Percentiles rank a stretch among this genome's conserved stretches.
phyloP scores from a whole-genome alignment of 345 rosid species.

The Erysimum cheiranthoides region DNA sequence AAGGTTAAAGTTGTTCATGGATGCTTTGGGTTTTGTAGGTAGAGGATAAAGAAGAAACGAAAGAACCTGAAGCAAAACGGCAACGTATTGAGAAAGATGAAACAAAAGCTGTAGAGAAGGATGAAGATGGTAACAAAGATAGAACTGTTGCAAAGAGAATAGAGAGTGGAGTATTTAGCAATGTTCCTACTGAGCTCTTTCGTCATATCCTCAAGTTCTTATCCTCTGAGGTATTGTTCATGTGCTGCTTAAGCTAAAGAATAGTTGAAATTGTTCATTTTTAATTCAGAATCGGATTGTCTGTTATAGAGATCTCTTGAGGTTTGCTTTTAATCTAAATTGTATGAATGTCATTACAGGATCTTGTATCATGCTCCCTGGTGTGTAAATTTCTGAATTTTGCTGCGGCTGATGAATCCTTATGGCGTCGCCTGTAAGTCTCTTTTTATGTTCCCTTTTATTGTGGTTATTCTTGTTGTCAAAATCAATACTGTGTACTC shows the following conservation, averaged over 20 bases:
- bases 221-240: constrained; percentile 76
- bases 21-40: constrained; percentile 44
- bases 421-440: constrained; percentile 95
- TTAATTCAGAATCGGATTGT: background rate
- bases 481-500: constrained; percentile 8
- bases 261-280: background rate
- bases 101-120: constrained; percentile 30
- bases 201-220: constrained; percentile 87
- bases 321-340: background rate
- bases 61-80: constrained; percentile 60
- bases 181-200: constrained; percentile 81
- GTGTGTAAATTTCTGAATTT: constrained; percentile 74
- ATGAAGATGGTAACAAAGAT: constrained; percentile 25
- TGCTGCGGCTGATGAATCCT: constrained; percentile 88
- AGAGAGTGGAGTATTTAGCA: constrained; percentile 72
- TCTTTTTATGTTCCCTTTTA: background rate
- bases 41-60: constrained; percentile 37
- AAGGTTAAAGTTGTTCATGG: constrained; percentile 18
- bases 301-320: background rate
- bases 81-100: constrained; percentile 45
- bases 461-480: background rate
- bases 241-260: constrained; percentile 4
- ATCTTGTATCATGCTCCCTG: constrained; percentile 83
- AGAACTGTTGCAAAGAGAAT: constrained; percentile 50
- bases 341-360: constrained; percentile 53